These are phyloP conservation scores for Botrytis cinerea DNA, from an alignment of 2,329 filamentous ascomycete species.

Conservation along the genomic window DNA sequence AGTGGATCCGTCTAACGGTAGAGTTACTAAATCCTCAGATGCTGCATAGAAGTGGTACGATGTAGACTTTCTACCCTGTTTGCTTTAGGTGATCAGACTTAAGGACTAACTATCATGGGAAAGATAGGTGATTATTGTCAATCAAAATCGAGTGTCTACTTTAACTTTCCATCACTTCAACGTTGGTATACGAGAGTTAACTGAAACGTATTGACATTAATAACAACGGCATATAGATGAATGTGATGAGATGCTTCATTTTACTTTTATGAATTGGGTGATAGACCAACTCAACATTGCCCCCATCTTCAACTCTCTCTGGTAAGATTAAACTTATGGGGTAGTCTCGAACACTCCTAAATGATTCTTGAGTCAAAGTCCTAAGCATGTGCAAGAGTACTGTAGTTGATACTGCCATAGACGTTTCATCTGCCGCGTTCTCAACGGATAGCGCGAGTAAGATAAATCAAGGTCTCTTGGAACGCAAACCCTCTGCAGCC, in stretches of 20 bases:
- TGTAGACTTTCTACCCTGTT: not conserved
- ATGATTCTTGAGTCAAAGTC: not conserved
- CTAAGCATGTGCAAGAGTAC: not conserved
- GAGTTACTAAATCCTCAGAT: not conserved
- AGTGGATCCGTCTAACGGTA: not conserved
- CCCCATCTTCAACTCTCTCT: not conserved
- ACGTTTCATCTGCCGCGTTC: not conserved
- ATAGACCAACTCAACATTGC: not conserved
- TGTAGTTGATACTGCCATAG: not conserved
- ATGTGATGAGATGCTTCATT: not conserved
- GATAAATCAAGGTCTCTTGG: not conserved
- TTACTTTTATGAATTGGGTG: not conserved
- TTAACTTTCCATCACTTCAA: not conserved
- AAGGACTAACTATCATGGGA: not conserved
- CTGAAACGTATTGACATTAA: not conserved
- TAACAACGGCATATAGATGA: not conserved
- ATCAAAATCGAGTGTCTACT: not conserved
- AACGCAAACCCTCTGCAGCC: not conserved
- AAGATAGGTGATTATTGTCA: not conserved
- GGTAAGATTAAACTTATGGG: not conserved
- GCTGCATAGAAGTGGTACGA: not conserved
- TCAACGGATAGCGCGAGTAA: not conserved
- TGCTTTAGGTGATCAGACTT: not conserved
- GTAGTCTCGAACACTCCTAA: not conserved
- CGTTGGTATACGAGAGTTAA: not conserved